Percentiles rank a stretch among this genome's conserved stretches.
phyloP scores from a whole-genome alignment of 1,284 basidiomycete genomes.

The Cyathus olla region DNA sequence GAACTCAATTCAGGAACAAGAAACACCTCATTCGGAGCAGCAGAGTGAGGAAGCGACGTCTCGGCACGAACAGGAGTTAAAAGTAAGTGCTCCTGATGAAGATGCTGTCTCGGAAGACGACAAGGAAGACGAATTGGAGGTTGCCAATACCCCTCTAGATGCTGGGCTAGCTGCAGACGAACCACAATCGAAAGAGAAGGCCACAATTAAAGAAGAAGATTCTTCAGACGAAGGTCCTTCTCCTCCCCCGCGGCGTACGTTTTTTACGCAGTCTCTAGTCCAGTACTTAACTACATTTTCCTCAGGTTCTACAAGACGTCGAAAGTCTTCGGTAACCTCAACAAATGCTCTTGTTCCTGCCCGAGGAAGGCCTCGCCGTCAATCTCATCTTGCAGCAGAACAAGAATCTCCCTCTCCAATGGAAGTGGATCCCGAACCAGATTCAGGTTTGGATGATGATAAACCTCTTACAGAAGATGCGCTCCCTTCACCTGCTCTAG shows the following conservation, averaged over 20 bases:
- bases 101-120: background rate
- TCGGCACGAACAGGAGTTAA: too few species aligned
- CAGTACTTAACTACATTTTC: background rate
- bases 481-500: slow-evolving; percentile 35
- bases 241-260: slow-evolving; percentile 45
- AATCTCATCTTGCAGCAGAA: slow-evolving; percentile 30
- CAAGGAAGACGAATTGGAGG: background rate
- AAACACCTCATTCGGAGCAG: too few species aligned
- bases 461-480: slow-evolving; percentile 41
- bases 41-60: too few species aligned
- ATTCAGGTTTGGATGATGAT: slow-evolving; percentile 29
- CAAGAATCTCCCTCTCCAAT: slow-evolving; percentile 26
- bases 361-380: slow-evolving; percentile 38
- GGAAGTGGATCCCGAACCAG: slow-evolving; percentile 38
- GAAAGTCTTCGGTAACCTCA: slow-evolving; percentile 41
- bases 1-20: too few species aligned
- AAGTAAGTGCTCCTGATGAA: background rate
- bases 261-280: background rate
- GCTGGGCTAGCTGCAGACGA: background rate
- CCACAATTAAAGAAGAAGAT: slow-evolving; percentile 17
- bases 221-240: slow-evolving; percentile 41
- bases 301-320: slow-evolving; percentile 47
- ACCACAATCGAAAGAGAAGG: background rate
- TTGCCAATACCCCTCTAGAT: background rate
- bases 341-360: slow-evolving; percentile 32